Evolutionary conservation across 75 land plant genomes (phyloP).

Genomic region (Cryptomeria japonica): DNA sequence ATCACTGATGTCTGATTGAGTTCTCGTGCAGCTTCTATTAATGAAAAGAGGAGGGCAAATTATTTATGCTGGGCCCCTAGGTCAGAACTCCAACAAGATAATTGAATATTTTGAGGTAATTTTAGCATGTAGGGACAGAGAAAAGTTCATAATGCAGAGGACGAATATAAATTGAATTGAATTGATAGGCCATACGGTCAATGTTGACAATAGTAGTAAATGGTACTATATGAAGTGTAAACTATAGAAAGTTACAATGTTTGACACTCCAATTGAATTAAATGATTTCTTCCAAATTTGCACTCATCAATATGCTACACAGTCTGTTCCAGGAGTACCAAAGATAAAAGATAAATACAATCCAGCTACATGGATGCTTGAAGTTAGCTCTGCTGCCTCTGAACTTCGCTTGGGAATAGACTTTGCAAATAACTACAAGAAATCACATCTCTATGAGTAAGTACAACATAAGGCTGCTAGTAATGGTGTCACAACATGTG

Average conservation of each 20-base stretch:
- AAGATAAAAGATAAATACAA: conserved; percentile 32
- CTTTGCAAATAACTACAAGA: conserved; percentile 18
- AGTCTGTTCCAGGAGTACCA: conserved; percentile 11
- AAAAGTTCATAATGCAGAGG: not conserved
- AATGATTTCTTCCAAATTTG: not conserved
- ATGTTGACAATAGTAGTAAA: not conserved
- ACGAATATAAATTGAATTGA: not conserved
- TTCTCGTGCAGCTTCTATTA: conserved; percentile 18
- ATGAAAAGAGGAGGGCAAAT: conserved; percentile 35
- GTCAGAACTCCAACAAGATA: conserved; percentile 13
- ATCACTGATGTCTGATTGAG: not conserved
- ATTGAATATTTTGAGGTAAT: conserved; percentile 34
- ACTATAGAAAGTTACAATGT: not conserved
- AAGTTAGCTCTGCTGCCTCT: conserved; percentile 23
- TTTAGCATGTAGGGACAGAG: not conserved
- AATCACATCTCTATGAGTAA: conserved; percentile 28
- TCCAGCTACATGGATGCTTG: conserved; percentile 60
- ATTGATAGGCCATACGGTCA: not conserved
- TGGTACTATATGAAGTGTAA: not conserved
- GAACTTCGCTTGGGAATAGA: conserved; percentile 20
- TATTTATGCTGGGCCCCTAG: conserved; percentile 30
- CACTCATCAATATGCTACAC: not conserved
- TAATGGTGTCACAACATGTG: not conserved
- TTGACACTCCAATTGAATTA: not conserved
- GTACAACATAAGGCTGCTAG: not conserved